Evolutionary conservation across 1,284 basidiomycete species (phyloP).

Genomic region (Naganishia sp.): DNA sequence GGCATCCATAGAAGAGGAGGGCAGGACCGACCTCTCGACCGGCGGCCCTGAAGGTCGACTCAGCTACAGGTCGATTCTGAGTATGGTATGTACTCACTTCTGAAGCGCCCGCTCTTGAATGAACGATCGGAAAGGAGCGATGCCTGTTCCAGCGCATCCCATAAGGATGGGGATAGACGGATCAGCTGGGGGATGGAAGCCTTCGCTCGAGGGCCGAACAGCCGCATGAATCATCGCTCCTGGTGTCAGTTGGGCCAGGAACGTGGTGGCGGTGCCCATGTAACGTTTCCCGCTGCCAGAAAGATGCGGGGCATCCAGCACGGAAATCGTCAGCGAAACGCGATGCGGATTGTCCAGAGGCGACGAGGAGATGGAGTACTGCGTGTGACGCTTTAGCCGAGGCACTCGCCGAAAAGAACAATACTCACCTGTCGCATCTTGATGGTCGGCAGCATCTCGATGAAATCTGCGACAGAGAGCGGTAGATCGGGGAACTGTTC

Average conservation of each 20-base stretch:
- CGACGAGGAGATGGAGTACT: conserved; percentile 62
- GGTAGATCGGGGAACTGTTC: conserved; percentile 55
- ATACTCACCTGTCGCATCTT: conserved; percentile 51
- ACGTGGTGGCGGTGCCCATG: conserved; percentile 60
- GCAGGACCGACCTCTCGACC: conserved; percentile 57
- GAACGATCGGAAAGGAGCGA: conserved; percentile 62
- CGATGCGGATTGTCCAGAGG: conserved; percentile 57
- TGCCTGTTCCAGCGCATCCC: conserved; percentile 59
- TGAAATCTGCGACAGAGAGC: conserved; percentile 55
- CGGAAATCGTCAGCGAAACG: conserved; percentile 58
- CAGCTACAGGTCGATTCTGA: neutral
- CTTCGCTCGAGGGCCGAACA: conserved; percentile 55
- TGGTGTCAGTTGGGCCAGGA: conserved; percentile 55
- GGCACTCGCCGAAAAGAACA: too few relatives aligned
- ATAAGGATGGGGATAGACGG: conserved; percentile 57
- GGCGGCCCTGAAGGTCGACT: conserved; percentile 40
- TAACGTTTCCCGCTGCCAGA: conserved; percentile 48
- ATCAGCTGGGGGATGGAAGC: conserved; percentile 60
- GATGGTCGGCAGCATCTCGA: conserved; percentile 59
- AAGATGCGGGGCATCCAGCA: conserved; percentile 54
- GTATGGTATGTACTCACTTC: conserved; percentile 39
- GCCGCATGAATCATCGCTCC: conserved; percentile 58
- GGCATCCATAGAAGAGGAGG: conserved; percentile 60
- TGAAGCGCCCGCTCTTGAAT: conserved; percentile 61
- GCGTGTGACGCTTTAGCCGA: conserved; percentile 27